Base-by-base conservation (phyloP, 2,329 filamentous ascomycete species). In the Paramyrothecium sp. region DNA sequence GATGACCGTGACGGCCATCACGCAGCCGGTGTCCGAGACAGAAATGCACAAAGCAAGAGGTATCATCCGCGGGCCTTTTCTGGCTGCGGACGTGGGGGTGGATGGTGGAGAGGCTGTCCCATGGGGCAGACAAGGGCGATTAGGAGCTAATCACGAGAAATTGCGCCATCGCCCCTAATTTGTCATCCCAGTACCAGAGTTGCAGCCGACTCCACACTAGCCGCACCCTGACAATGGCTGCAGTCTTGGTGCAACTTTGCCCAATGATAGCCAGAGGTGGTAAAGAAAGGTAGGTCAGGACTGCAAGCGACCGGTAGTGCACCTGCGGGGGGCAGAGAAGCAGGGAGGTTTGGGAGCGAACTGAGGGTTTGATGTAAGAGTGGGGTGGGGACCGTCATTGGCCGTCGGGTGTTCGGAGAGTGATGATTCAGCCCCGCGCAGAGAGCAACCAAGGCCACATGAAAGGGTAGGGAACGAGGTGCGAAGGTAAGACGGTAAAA, bases 141-240 rank as follows among this genome's bases (percentile, higher is more conserved):
- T 49, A 23, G 22, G 19, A 23, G 63, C 58, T 76, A 74, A 78
- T 85, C 83, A 85, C 82, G 82, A 77, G 82, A 72, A 81, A 86
- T 86, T 79, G 81, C 83, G 81, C 78, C 81, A 86, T 86, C 77
- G 72, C 65, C 69, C 64, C 69, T 70, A 78, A 49, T 78, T 80
- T 77, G 75, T 74, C 73, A 74, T 58, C 56, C 58, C 60, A 60
- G 62, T 63, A 68, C 58, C 68, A 61, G 64, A 57, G 66, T 59
- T 61, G 57, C 60, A 58, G 58, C 52, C 53, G 53, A 56, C 56
- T 59, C 57, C 41, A 49, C 51, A 54, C 58, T 58, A 59, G 61
- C 63, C 65, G 66, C 63, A 60, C 65, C 26, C 59, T 30, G 53
- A 57, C 52, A 53, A 58, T 63, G 57, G 61, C 52, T 60, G 60